Conservation (phyloP, 2,329 filamentous ascomycete genomes). For the Ophiostoma himal-ulmi region DNA sequence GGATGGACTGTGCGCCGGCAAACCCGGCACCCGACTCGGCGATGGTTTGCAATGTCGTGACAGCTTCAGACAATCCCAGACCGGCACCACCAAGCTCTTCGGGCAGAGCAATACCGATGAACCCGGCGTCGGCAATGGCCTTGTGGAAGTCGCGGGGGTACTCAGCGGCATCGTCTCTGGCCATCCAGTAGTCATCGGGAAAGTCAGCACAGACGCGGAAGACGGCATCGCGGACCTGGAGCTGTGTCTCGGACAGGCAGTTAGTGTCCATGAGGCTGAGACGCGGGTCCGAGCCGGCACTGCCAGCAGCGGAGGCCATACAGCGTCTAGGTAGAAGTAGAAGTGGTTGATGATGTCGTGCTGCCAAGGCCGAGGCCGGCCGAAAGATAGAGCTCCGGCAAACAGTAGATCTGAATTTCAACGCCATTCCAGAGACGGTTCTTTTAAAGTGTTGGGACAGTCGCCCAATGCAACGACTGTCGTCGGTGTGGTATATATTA, state of each 20-base stretch:
- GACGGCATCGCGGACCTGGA: conserved; percentile 24
- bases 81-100: conserved; percentile 69
- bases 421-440: background rate
- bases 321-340: background rate
- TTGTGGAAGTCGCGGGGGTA: conserved; percentile 73
- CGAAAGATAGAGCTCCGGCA: background rate
- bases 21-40: conserved; percentile 70
- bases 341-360: background rate
- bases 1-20: conserved; percentile 59
- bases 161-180: conserved; percentile 55
- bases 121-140: conserved; percentile 67
- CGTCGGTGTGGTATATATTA: too few species aligned
- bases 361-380: background rate
- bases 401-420: background rate
- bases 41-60: conserved; percentile 83
- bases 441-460: too few species aligned
- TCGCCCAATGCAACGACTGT: too few species aligned
- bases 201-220: conserved; percentile 23
- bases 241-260: conserved; percentile 23
- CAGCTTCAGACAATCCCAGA: conserved; percentile 72
- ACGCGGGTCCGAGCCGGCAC: conserved; percentile 16
- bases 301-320: conserved; percentile 11
- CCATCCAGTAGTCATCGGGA: conserved; percentile 52
- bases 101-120: conserved; percentile 74
- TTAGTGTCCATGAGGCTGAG: conserved; percentile 25